Evolutionary conservation across 1,284 basidiomycete species (phyloP), one percentile per base, ranked within the genome.

Genomic region (Malassezia globosa): DNA sequence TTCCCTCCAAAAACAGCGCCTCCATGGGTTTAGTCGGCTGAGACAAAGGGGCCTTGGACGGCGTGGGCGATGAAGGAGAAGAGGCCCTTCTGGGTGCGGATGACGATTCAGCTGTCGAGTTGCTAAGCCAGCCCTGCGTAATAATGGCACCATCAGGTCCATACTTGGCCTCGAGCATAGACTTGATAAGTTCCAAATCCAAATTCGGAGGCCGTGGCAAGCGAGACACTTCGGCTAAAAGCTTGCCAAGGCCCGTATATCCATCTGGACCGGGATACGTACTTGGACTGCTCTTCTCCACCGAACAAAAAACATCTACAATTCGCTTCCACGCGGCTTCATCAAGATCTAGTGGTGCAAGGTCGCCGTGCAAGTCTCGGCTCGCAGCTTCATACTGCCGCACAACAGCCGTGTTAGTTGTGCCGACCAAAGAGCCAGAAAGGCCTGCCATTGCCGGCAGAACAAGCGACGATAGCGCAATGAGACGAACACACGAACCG

Each of bases 301-400:
- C 40, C 3, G 16, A 33, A 19, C 33, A 24, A 8, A 42, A 46
- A 2, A 35, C 39, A 18, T 46, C 36, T 11, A 47, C 34, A 16
- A 52, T 26, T 7, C 42, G 21, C 24, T 42, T 38, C 50, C 50
- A 52, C 3, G 31, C 34, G 7, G 18, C n/a, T 18, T 34, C 22
- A 14, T 29, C 11, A 2, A 52, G 50, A 16, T 25, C 4, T 1
- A 52, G 25, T n/a, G 23, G 5, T 7, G 19, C 18, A 7, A 52
- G 16, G 24, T 47, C 35, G 39, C 44, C 39, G 7, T 31, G 8
- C 14, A 46, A 25, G 31, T 47, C 45, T 34, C 50, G 50, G 22
- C 34, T 36, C 23, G 45, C 27, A 13, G 50, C 50, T 29, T 46
- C 50, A 33, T 43, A 52, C 25, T 42, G 34, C 11, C 45, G 50